phyloP scores from a whole-genome alignment of 1,284 basidiomycete genomes.

The Papiliotrema laurentii region DNA sequence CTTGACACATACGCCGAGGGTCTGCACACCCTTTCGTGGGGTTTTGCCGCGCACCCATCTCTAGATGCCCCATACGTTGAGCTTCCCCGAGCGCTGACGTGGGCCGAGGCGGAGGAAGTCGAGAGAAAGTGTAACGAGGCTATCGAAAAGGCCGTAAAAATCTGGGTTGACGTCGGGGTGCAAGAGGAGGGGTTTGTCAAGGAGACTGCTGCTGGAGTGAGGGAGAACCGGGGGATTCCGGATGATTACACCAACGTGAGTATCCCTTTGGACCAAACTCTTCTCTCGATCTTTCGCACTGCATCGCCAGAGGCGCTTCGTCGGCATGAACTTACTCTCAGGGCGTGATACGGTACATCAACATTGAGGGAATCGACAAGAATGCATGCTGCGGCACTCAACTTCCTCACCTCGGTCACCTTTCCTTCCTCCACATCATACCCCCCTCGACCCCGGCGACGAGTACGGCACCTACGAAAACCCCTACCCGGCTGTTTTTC shows the following conservation, averaged over 20 bases:
- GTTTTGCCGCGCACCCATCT: slow-evolving; percentile 51
- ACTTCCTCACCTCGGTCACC: slow-evolving; percentile 37
- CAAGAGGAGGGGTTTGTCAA: slow-evolving; percentile 21
- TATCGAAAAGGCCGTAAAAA: slow-evolving; percentile 39
- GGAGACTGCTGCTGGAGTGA: slow-evolving; percentile 52
- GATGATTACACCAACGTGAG: slow-evolving; percentile 45
- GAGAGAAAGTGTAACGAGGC: slow-evolving; percentile 65
- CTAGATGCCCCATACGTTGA: slow-evolving; percentile 72
- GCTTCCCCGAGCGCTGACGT: slow-evolving; percentile 63
- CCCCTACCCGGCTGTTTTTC: slow-evolving; percentile 71
- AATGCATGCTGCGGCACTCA: slow-evolving; percentile 86
- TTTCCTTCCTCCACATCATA: slow-evolving; percentile 42
- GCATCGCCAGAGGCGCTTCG: background rate
- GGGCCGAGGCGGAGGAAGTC: slow-evolving; percentile 59
- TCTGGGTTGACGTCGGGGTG: slow-evolving; percentile 38
- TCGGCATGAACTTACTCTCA: slow-evolving; percentile 6
- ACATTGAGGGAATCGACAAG: slow-evolving; percentile 67
- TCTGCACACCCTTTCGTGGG: slow-evolving; percentile 78
- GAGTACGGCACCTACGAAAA: slow-evolving; percentile 46
- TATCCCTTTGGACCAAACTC: slow-evolving; percentile 1
- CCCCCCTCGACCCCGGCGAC: slow-evolving; percentile 51
- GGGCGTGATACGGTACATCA: slow-evolving; percentile 72
- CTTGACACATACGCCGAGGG: slow-evolving; percentile 58
- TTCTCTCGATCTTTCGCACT: background rate
- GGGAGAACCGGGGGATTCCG: slow-evolving; percentile 61